Conservation (phyloP, 192 early-diverging fungal genomes). For the Phlyctochytrium bullatum region DNA sequence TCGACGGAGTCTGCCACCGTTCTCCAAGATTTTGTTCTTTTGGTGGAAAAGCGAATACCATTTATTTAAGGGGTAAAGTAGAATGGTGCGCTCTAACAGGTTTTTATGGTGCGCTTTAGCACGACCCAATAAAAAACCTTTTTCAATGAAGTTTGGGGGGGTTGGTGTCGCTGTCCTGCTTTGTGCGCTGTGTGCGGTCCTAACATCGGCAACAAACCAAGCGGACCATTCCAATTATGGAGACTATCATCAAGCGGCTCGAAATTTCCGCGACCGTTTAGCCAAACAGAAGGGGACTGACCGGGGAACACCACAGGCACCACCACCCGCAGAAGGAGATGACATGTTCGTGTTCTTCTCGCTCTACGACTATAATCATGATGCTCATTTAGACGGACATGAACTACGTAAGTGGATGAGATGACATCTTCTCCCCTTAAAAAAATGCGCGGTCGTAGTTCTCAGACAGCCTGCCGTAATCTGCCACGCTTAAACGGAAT, state of each 20-base stretch:
- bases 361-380: slow-evolving; percentile 69
- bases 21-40: too few species aligned
- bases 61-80: too few species aligned
- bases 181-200: too few species aligned
- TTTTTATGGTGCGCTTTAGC: too few species aligned
- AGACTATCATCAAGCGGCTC: slow-evolving; percentile 46
- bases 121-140: too few species aligned
- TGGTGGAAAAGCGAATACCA: too few species aligned
- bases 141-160: too few species aligned
- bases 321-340: slow-evolving; percentile 43
- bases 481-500: not conserved
- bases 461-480: too few species aligned
- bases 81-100: too few species aligned
- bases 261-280: slow-evolving; percentile 46
- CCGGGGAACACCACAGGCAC: not conserved
- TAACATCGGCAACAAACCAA: too few species aligned
- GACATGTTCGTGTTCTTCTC: slow-evolving; percentile 70
- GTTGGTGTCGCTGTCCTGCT: too few species aligned
- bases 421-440: not conserved
- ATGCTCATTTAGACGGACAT: slow-evolving; percentile 73
- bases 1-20: too few species aligned
- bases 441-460: not conserved
- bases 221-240: slow-evolving; percentile 55
- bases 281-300: slow-evolving; percentile 19
- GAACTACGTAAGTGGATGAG: slow-evolving; percentile 53